Conservation (phyloP, 2,329 filamentous ascomycete species). For the Myriangium duriaei region DNA sequence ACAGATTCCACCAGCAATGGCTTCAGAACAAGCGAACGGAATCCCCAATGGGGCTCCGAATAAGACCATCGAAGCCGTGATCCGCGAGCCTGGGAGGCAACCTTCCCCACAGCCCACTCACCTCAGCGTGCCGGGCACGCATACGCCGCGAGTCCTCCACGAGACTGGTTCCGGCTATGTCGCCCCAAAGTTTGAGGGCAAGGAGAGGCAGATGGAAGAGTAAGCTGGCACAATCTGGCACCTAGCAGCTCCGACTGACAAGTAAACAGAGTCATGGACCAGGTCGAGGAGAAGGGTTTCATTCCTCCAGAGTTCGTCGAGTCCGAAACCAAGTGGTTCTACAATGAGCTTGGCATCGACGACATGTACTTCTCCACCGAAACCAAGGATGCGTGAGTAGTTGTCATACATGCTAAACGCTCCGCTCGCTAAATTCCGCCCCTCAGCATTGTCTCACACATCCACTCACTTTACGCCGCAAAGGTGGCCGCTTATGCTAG, state of each 20-base stretch:
- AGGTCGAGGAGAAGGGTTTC: slow-evolving; percentile 68
- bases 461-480: slow-evolving; percentile 91
- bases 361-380: slow-evolving; percentile 97
- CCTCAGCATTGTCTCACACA: slow-evolving; percentile 68
- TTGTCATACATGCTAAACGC: slow-evolving; percentile 8
- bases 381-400: slow-evolving; percentile 51
- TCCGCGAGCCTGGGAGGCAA: slow-evolving; percentile 45
- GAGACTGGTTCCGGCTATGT: slow-evolving; percentile 90
- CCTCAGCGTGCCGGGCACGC: slow-evolving; percentile 54
- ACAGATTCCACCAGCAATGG: slow-evolving; percentile 2
- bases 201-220: slow-evolving; percentile 79
- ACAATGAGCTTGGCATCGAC: slow-evolving; percentile 92
- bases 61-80: slow-evolving; percentile 45
- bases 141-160: slow-evolving; percentile 58
- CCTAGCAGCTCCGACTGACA: slow-evolving; percentile 16
- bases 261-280: slow-evolving; percentile 56
- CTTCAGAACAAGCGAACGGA: slow-evolving; percentile 1
- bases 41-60: slow-evolving; percentile 28
- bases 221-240: slow-evolving; percentile 29
- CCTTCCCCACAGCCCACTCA: slow-evolving; percentile 85
- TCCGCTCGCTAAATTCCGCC: slow-evolving; percentile 8
- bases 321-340: slow-evolving; percentile 88
- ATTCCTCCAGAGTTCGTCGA: slow-evolving; percentile 75
- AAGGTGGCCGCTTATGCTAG: slow-evolving; percentile 90
- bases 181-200: slow-evolving; percentile 86